These are phyloP conservation scores for Lichtheimia hyalospora DNA, from an alignment of 371 early-diverging fungal species.

Conservation along the genomic window DNA sequence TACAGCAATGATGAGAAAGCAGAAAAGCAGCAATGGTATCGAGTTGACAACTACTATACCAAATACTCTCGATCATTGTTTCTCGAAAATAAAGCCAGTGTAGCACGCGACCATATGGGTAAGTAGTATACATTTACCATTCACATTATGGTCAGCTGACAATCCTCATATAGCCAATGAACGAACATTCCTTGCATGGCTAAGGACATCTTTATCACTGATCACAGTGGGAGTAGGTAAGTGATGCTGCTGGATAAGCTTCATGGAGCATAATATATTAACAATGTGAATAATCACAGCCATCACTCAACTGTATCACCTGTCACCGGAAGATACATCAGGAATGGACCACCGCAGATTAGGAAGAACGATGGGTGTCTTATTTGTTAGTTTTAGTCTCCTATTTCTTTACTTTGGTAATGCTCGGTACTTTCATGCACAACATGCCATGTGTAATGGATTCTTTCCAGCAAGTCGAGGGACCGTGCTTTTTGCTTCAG, in stretches of 20 bases:
- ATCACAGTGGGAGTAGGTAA: conserved; percentile 68
- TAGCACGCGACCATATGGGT: conserved; percentile 79
- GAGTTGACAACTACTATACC: neutral
- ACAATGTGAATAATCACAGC: conserved; percentile 23
- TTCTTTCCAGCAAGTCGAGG: conserved; percentile 68
- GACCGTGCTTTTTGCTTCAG: conserved; percentile 41
- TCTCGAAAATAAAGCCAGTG: conserved; percentile 77
- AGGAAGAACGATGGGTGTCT: conserved; percentile 42
- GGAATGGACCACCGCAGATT: conserved; percentile 11
- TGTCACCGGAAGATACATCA: conserved; percentile 25
- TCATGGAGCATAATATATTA: too few species aligned
- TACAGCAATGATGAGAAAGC: too few species aligned
- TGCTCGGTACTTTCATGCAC: conserved; percentile 68
- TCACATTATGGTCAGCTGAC: neutral
- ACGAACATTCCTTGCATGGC: conserved; percentile 72
- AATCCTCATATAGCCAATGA: conserved; percentile 57
- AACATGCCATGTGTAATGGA: conserved; percentile 58
- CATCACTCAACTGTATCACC: conserved; percentile 64
- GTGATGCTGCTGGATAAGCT: neutral
- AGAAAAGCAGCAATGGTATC: too few species aligned
- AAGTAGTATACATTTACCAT: conserved; percentile 1
- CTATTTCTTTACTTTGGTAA: conserved; percentile 59
- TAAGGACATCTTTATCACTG: conserved; percentile 64
- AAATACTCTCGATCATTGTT: conserved; percentile 25
- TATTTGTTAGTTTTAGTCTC: conserved; percentile 59